These are phyloP conservation scores for Fusarium tricinctum DNA, from an alignment of 2,329 filamentous ascomycete genomes.

Conservation along the genomic window DNA sequence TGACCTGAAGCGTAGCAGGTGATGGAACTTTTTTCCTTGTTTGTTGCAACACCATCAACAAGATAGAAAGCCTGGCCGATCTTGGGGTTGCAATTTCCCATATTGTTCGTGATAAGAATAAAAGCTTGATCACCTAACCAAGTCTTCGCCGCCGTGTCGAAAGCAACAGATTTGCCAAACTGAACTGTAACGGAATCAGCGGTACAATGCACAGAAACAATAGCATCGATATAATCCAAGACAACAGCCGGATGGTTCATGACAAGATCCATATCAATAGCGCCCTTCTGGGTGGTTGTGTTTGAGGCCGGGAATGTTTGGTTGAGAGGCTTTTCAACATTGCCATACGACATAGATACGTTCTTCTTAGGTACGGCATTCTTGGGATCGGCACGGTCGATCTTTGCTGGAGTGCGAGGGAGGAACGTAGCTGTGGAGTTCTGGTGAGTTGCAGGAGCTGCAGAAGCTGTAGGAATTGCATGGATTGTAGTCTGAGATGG, in stretches of 20 bases:
- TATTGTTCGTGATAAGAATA: slow-evolving; percentile 15
- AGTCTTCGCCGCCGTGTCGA: slow-evolving; percentile 1
- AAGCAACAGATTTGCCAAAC: slow-evolving; percentile 8
- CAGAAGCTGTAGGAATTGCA: background rate
- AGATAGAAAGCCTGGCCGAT: slow-evolving; percentile 20
- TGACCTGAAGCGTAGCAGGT: slow-evolving; percentile 15
- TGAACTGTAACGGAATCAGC: slow-evolving; percentile 3
- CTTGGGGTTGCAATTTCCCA: slow-evolving; percentile 18
- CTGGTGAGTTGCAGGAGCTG: slow-evolving; percentile 1
- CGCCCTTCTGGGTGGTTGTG: background rate
- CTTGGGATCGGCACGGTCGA: slow-evolving; percentile 8
- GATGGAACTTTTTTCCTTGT: background rate
- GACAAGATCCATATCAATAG: slow-evolving; percentile 17
- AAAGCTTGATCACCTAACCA: slow-evolving; percentile 5
- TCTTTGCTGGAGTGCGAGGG: slow-evolving; percentile 10
- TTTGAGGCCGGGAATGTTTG: slow-evolving; percentile 2
- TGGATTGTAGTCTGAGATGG: slow-evolving; percentile 10
- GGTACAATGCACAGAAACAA: slow-evolving; percentile 6
- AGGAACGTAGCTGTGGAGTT: slow-evolving; percentile 23
- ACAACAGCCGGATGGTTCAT: slow-evolving; percentile 31
- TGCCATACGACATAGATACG: slow-evolving; percentile 18
- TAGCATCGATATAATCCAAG: slow-evolving; percentile 16
- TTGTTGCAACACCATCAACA: slow-evolving; percentile 1
- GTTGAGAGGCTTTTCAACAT: slow-evolving; percentile 13
- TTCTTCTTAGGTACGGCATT: slow-evolving; percentile 24